Evolutionary conservation across 2,329 filamentous ascomycete genomes (phyloP).

Genomic region (Aaosphaeria arxii): DNA sequence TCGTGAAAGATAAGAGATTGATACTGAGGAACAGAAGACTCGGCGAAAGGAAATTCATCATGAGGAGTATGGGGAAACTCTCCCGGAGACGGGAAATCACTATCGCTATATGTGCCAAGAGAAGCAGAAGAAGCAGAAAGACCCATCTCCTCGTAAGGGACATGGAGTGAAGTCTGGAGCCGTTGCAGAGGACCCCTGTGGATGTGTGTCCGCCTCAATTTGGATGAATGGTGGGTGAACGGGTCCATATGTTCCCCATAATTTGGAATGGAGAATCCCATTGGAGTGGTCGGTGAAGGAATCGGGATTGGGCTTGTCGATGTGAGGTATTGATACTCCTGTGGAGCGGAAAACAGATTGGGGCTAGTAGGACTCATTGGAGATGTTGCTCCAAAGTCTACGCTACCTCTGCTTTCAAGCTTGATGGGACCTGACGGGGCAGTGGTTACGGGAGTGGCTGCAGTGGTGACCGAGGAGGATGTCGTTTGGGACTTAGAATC

Average conservation of each 20-base stretch:
- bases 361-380: slow-evolving; percentile 36
- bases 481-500: slow-evolving; percentile 29
- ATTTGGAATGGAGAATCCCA: slow-evolving; percentile 38
- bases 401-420: slow-evolving; percentile 26
- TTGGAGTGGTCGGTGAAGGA: slow-evolving; percentile 31
- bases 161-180: slow-evolving; percentile 40
- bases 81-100: slow-evolving; percentile 46
- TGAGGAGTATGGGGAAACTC: slow-evolving; percentile 48
- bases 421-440: slow-evolving; percentile 23
- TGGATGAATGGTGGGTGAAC: slow-evolving; percentile 31
- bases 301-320: slow-evolving; percentile 41
- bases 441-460: slow-evolving; percentile 7
- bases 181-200: slow-evolving; percentile 41
- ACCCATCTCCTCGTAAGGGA: slow-evolving; percentile 40
- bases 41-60: slow-evolving; percentile 41
- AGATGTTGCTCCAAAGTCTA: slow-evolving; percentile 33
- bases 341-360: slow-evolving; percentile 29
- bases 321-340: slow-evolving; percentile 36
- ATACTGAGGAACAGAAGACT: slow-evolving; percentile 38
- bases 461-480: slow-evolving; percentile 15
- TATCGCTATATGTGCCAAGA: slow-evolving; percentile 46
- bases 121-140: slow-evolving; percentile 46
- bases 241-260: slow-evolving; percentile 39
- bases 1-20: slow-evolving; percentile 31
- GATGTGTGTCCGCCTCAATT: slow-evolving; percentile 37